A percentile compares a stretch with the other conserved stretches of the same genome.
These are phyloP conservation scores for Chlorella variabilis DNA, from an alignment of 163 green algal species.

Conservation along the genomic window DNA sequence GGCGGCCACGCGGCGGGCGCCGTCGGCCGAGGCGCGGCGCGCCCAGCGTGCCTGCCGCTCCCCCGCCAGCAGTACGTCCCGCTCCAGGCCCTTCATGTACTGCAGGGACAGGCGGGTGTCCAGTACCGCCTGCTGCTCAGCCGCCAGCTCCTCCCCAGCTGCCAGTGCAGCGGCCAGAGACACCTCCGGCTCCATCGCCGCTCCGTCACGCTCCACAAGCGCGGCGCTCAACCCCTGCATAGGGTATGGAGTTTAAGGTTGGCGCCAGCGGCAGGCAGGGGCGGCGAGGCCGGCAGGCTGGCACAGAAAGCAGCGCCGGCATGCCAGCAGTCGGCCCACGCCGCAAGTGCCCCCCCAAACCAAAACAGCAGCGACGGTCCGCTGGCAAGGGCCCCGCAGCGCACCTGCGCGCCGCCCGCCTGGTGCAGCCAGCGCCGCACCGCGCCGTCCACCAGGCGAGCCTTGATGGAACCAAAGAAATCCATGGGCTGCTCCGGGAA, in stretches of 20 bases:
- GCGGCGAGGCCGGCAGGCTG: background rate
- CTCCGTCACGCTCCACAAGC: background rate
- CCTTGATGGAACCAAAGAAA: constrained; percentile 56
- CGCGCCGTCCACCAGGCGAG: constrained; percentile 21
- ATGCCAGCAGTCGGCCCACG: background rate
- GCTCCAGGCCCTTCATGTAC: constrained; percentile 59
- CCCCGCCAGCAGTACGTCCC: background rate
- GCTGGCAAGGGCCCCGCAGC: background rate
- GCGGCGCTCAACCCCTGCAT: background rate
- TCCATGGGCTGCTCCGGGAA: constrained; percentile 59
- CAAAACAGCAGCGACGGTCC: too few species aligned
- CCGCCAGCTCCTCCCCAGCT: constrained; percentile 69
- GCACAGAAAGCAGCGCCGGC: background rate
- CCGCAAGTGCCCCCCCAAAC: background rate
- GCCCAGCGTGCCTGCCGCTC: background rate
- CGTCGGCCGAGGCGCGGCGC: background rate
- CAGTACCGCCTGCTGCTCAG: constrained; percentile 73
- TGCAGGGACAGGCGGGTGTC: constrained; percentile 62
- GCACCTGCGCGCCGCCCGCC: background rate
- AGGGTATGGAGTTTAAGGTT: too few species aligned
- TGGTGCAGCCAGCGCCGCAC: constrained; percentile 53
- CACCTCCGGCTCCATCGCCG: background rate
- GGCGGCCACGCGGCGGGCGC: background rate
- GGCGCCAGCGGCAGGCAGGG: background rate
- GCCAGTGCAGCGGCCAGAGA: constrained; percentile 63